These are phyloP conservation scores for Chloranthus sessilifolius DNA, from an alignment of 164 flowering plant species.

Conservation along the genomic window DNA sequence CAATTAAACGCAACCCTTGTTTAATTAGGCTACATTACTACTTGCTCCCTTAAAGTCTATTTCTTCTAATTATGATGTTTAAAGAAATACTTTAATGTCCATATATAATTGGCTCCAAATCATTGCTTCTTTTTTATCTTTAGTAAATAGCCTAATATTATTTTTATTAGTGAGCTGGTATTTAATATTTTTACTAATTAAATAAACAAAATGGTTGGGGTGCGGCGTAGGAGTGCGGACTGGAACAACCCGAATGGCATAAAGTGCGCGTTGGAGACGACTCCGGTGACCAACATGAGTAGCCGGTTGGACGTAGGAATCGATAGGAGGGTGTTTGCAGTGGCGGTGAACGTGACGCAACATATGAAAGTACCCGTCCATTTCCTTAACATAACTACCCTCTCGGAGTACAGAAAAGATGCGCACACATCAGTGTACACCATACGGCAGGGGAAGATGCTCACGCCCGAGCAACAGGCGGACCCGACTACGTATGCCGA, in stretches of 20 bases:
- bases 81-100: too few species aligned
- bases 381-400: constrained; percentile 70
- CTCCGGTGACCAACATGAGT: constrained; percentile 51
- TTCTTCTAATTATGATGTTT: too few species aligned
- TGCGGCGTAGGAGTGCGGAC: constrained; percentile 78
- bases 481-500: constrained; percentile 66
- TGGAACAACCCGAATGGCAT: constrained; percentile 85
- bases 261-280: constrained; percentile 73
- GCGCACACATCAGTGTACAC: constrained; percentile 83
- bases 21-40: too few species aligned
- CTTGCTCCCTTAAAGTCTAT: too few species aligned
- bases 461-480: constrained; percentile 56
- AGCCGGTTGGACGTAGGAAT: constrained; percentile 63
- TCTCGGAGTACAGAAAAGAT: constrained; percentile 82
- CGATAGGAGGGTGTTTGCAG: constrained; percentile 41
- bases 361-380: constrained; percentile 56
- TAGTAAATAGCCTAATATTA: too few species aligned
- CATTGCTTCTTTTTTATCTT: too few species aligned
- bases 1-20: too few species aligned
- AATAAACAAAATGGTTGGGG: too few species aligned
- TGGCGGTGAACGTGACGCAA: constrained; percentile 48
- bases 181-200: too few species aligned
- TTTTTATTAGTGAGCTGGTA: too few species aligned
- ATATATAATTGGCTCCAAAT: too few species aligned
- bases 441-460: constrained; percentile 61